These are phyloP conservation scores for Ephemerocybe angulata DNA, from an alignment of 768 basidiomycete genomes.

Conservation along the genomic window DNA sequence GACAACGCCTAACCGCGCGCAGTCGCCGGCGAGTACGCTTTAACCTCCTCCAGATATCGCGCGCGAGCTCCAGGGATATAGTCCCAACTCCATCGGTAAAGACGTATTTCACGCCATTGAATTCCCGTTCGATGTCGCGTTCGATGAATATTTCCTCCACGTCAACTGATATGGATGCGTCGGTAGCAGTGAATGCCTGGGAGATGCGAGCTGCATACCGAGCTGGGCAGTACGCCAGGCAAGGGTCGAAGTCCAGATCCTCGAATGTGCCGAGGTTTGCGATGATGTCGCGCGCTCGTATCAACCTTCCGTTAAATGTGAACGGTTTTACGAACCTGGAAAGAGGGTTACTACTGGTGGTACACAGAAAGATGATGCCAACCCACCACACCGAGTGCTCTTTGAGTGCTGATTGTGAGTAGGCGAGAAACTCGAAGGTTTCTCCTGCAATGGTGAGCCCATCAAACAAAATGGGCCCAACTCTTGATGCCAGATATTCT, in stretches of 20 bases:
- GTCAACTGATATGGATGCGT: constrained; percentile 43
- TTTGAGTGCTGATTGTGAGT: constrained; percentile 70
- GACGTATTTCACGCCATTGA: constrained; percentile 30
- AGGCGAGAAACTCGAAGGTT: constrained; percentile 61
- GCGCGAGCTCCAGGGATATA: constrained; percentile 52
- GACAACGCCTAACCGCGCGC: constrained; percentile 29
- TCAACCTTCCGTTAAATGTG: constrained; percentile 21
- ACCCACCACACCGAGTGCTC: constrained; percentile 58
- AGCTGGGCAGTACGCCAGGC: constrained; percentile 58
- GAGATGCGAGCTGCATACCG: constrained; percentile 72
- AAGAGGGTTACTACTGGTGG: background rate
- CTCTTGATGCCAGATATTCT: constrained; percentile 44
- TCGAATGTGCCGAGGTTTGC: constrained; percentile 53
- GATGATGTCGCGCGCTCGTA: constrained; percentile 51
- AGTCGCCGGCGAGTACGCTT: constrained; percentile 34
- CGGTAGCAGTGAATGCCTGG: constrained; percentile 73
- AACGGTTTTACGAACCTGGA: constrained; percentile 64
- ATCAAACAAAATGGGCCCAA: constrained; percentile 41
- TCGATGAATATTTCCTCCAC: constrained; percentile 44
- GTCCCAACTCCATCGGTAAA: constrained; percentile 76
- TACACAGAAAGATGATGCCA: background rate
- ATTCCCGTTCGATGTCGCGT: constrained; percentile 32
- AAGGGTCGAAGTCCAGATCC: constrained; percentile 39
- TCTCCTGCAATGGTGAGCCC: constrained; percentile 55
- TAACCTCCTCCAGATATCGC: constrained; percentile 42